Base-by-base conservation (phyloP, 495 filamentous ascomycete genomes). In the Aspergillus nidulans region DNA sequence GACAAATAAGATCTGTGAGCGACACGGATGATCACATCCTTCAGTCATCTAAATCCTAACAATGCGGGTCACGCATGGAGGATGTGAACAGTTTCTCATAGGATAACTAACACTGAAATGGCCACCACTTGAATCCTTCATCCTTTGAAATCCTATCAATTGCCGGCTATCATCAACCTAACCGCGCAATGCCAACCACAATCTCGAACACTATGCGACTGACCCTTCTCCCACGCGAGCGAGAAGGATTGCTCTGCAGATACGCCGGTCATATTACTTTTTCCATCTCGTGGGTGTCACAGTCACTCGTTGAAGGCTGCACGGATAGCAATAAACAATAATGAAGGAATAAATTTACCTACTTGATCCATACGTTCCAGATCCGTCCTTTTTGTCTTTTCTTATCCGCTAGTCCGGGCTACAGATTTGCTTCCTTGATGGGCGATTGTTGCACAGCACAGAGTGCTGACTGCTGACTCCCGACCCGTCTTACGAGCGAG, bases 171-270 rank as follows among this genome's bases (percentile, higher is more conserved):
- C 30, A 34, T 12, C 9, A 34, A 12, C 30, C 30, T 6, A 34
- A 12, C 30, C 30, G 15, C 4, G 8, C 30, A 34, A 34, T 28
- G 26, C 9, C 39, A 12, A 42, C 39, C 39, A 16, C 4, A 16
- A 42, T 42, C 39, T 42, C 39, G 39, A 42, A 42, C 39, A 42
- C 39, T 9, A 28, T 28, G 9, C 26, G 26, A 28, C 26, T 5
- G 9, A 28, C 26, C 26, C 9, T 12, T 20, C 55, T 58, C 49
- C 49, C 56, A 58, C 32, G 43, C 42, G 34, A 57, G 20, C 38
- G n/a, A 18, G 24, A 45, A 28, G 42, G 25, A 46, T 19, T 3
- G 15, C 1, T 16, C 24, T 46, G 44, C 44, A 28, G 44, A 46
- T 46, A 46, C 25, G 21, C 23, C 3, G 42, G 23, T 1, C 23